phyloP scores from a whole-genome alignment of 176 grass and related monocot species.

The Microstegium vimineum region DNA sequence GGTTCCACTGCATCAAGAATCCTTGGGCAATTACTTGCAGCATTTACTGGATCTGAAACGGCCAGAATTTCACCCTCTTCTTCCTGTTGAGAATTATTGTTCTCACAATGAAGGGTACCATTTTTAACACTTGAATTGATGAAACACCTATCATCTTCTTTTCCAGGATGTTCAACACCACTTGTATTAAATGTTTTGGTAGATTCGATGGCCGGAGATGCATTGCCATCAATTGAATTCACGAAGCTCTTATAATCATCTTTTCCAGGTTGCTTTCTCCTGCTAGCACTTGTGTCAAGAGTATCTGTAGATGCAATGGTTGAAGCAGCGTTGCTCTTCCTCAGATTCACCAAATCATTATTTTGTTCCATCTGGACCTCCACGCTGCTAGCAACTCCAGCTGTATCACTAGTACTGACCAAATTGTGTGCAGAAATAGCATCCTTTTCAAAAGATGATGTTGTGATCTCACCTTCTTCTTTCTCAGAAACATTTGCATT shows the following conservation, averaged over 20 bases:
- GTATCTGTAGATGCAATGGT: background rate
- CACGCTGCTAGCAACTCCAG: constrained; percentile 27
- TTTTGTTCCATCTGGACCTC: constrained; percentile 28
- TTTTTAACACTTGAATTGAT: constrained; percentile 18
- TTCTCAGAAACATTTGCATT: constrained; percentile 36
- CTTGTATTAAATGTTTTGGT: background rate
- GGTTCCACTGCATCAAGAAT: background rate
- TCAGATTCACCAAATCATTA: constrained; percentile 7
- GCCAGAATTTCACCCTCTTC: constrained; percentile 7
- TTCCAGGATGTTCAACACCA: constrained; percentile 16
- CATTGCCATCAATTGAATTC: constrained; percentile 13
- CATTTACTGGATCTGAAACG: constrained; percentile 29
- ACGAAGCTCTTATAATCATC: background rate
- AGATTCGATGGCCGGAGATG: constrained; percentile 13
- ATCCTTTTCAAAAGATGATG: constrained; percentile 54
- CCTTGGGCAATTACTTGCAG: constrained; percentile 3
- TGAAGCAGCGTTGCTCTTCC: constrained; percentile 29
- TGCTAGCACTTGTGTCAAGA: constrained; percentile 4
- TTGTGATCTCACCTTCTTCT: constrained; percentile 52
- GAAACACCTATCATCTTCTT: background rate
- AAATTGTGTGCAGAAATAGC: constrained; percentile 28
- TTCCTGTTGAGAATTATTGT: constrained; percentile 13
- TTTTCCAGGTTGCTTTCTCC: constrained; percentile 29
- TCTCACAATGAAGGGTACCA: background rate
- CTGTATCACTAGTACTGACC: constrained; percentile 29